phyloP scores from a whole-genome alignment of 164 flowering plant genomes.

The Annona cherimola region DNA sequence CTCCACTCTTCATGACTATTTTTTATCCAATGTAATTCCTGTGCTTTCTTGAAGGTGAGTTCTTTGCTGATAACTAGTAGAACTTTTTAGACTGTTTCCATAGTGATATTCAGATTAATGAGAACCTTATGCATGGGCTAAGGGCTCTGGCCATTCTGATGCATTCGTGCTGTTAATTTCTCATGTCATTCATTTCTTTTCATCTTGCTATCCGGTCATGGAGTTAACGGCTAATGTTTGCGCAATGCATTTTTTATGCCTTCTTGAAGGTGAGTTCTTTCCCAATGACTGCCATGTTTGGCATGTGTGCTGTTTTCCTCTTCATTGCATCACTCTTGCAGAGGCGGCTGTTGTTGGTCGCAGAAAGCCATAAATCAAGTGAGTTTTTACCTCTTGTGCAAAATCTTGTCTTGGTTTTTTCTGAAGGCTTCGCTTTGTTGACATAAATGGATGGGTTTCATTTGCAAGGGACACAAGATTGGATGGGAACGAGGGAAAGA shows the following conservation, averaged over 20 bases:
- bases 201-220: too few relatives aligned
- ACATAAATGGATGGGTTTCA: neutral
- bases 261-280: conserved; percentile 76
- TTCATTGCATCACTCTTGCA: conserved; percentile 73
- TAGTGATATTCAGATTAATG: too few relatives aligned
- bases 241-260: neutral
- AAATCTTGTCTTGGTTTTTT: neutral
- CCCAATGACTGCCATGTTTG: conserved; percentile 91
- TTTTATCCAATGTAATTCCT: neutral
- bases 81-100: too few relatives aligned
- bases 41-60: conserved; percentile 48
- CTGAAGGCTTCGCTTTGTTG: neutral
- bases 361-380: conserved; percentile 64
- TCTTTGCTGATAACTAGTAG: conserved; percentile 77
- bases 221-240: neutral
- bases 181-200: too few relatives aligned
- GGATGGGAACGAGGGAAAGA: conserved; percentile 48
- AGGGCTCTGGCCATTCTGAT: too few relatives aligned
- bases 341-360: conserved; percentile 69
- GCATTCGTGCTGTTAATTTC: too few relatives aligned
- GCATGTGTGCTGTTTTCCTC: conserved; percentile 95
- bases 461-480: conserved; percentile 52
- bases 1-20: neutral
- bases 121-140: too few relatives aligned
- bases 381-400: neutral